Evolutionary conservation across 805 yeast species (phyloP).

Genomic region (Saccharomycopsis vini): DNA sequence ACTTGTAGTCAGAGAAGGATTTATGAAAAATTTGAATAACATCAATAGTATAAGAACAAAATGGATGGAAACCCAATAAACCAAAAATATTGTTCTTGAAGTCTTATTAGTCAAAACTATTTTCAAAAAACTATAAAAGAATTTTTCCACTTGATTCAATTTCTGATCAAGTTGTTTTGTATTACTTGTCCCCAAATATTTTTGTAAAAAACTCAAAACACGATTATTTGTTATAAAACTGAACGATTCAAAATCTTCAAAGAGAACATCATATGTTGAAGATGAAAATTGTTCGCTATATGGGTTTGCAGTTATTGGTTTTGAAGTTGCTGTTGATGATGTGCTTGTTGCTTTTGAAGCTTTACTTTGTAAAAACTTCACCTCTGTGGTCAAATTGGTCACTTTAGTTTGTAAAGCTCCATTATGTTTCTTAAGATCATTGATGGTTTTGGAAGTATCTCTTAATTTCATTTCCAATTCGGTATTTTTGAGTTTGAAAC

Average conservation of each 20-base stretch:
- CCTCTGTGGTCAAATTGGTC: constrained; percentile 68
- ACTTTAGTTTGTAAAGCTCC: constrained; percentile 63
- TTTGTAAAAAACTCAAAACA: constrained; percentile 75
- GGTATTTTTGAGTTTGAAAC: constrained; percentile 74
- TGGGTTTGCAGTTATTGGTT: constrained; percentile 20
- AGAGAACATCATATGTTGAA: constrained; percentile 18
- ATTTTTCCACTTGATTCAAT: constrained; percentile 68
- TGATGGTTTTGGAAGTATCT: constrained; percentile 42
- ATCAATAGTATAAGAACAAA: not conserved
- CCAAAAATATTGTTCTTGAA: constrained; percentile 63
- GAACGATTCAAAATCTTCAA: constrained; percentile 39
- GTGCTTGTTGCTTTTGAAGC: constrained; percentile 15
- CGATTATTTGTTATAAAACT: constrained; percentile 52
- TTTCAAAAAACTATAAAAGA: constrained; percentile 64
- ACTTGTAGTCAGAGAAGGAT: not conserved
- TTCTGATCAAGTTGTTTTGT: constrained; percentile 64
- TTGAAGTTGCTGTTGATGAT: constrained; percentile 19
- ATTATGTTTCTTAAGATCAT: constrained; percentile 57
- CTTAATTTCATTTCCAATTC: constrained; percentile 79
- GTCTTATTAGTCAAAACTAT: constrained; percentile 66
- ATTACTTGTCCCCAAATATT: constrained; percentile 70
- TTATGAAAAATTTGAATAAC: not conserved
- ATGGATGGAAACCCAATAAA: constrained; percentile 40
- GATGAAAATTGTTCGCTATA: constrained; percentile 25
- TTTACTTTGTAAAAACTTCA: constrained; percentile 53